Evolutionary conservation across 1,284 basidiomycete species (phyloP), one percentile per base, ranked within the genome.

Genomic region (Golubevia pallescens): DNA sequence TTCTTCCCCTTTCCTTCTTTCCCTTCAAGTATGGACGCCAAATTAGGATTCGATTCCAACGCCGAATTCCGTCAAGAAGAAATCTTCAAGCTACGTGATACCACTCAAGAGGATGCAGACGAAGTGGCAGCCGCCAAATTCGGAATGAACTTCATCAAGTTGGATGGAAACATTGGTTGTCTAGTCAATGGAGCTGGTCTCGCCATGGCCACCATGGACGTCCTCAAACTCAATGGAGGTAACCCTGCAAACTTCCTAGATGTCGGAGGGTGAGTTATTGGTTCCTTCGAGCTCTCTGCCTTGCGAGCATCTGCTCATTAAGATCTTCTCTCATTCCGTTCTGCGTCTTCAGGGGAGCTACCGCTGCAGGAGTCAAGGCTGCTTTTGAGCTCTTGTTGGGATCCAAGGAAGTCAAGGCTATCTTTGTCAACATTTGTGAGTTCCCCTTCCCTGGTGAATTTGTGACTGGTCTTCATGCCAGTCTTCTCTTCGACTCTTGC

Each of bases 171-270:
- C 74, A 85, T 85, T 56, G 82, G 81, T 56, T 85, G 82, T 62
- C 70, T 85, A n/a, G 82, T 85, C 61, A 85, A 85, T 69, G 82
- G 82, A 28, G 82, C 82, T 58, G 82, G 82, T 71, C 73, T 85
- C 3, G 82, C 82, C 57, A 85, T 85, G 82, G 82, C 82, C 13
- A 85, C 82, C 7, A 81, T 85, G 72, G 82, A 85, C 58, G 77
- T 81, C 38, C 69, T 85, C 21, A 82, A 81, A 70, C 71, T 83
- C 59, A 68, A 70, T 42, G 56, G 66, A 21, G 20, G 20, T 55
- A 74, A 80, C 73, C 82, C 82, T 3, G 82, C 82, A 70, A 85
- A 85, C 77, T 85, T 85, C 73, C 68, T 85, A 55, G 82, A 85
- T 59, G 81, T 85, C 34, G 82, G 82, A 24, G 42, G 42, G 42